Evolutionary conservation across 176 grass and related monocot species (phyloP).

Genomic region (Poa pratensis): DNA sequence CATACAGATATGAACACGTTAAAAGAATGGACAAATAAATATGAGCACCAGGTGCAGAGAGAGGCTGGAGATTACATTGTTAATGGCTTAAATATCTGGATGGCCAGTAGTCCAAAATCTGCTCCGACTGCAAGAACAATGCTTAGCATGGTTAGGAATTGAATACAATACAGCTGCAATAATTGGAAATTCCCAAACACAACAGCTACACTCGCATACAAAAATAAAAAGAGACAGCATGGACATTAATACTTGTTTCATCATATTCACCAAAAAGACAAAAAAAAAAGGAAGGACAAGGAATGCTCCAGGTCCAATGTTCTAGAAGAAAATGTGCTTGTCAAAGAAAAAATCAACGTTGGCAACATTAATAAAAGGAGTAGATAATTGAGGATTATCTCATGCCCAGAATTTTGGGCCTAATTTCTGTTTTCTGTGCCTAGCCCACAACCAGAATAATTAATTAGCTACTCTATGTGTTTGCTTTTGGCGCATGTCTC

Average conservation of each 20-base stretch:
- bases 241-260: slow-evolving; percentile 31
- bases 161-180: slow-evolving; percentile 37
- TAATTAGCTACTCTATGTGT: slow-evolving; percentile 36
- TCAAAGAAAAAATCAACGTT: slow-evolving; percentile 48
- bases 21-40: slow-evolving; percentile 27
- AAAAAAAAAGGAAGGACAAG: slow-evolving; percentile 9
- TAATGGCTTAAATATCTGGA: slow-evolving; percentile 44
- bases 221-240: slow-evolving; percentile 37
- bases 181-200: slow-evolving; percentile 30
- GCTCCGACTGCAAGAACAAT: slow-evolving; percentile 43
- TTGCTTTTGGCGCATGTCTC: slow-evolving; percentile 39
- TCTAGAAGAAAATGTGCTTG: slow-evolving; percentile 47
- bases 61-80: slow-evolving; percentile 22
- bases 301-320: slow-evolving; percentile 1
- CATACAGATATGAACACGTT: slow-evolving; percentile 33
- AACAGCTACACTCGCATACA: slow-evolving; percentile 42
- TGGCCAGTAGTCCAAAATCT: slow-evolving; percentile 42
- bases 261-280: not conserved
- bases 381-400: not conserved
- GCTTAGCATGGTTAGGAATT: slow-evolving; percentile 35
- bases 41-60: not conserved
- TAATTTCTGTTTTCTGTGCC: slow-evolving; percentile 42
- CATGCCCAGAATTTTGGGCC: slow-evolving; percentile 47
- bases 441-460: slow-evolving; percentile 41
- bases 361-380: slow-evolving; percentile 18